Percentiles rank a stretch among this genome's conserved stretches.
Conservation (phyloP, 164 flowering plant species). For the Santalum album region DNA sequence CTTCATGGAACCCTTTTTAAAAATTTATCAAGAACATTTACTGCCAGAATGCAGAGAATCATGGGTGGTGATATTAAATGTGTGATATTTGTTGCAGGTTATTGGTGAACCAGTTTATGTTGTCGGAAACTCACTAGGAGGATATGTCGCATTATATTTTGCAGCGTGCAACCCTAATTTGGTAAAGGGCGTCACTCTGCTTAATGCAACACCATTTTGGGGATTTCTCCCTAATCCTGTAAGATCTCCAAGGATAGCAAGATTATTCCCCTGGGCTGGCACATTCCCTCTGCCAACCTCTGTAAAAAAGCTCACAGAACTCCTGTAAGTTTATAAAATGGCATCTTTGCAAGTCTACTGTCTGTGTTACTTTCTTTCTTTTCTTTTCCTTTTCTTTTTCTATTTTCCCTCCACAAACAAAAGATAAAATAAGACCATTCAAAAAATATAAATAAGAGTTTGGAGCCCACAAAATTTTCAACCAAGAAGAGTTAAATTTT, state of each 20-base stretch:
- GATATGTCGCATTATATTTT: constrained; percentile 82
- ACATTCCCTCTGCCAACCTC: constrained; percentile 78
- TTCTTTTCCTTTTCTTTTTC: too few relatives aligned
- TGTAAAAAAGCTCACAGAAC: constrained; percentile 55
- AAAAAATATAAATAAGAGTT: too few relatives aligned
- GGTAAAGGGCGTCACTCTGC: constrained; percentile 85
- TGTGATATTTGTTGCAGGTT: constrained; percentile 41
- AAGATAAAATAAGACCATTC: too few relatives aligned
- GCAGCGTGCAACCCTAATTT: constrained; percentile 77
- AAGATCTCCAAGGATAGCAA: constrained; percentile 68
- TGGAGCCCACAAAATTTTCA: too few relatives aligned
- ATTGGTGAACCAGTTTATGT: constrained; percentile 92
- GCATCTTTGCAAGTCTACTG: too few relatives aligned
- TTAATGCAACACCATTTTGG: constrained; percentile 98
- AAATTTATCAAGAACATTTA: too few relatives aligned
- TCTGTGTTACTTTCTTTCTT: too few relatives aligned
- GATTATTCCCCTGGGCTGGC: constrained; percentile 82
- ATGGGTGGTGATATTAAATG: too few relatives aligned
- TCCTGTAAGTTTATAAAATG: constrained; percentile 42
- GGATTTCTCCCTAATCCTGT: constrained; percentile 85
- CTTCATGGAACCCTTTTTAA: too few relatives aligned
- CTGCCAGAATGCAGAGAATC: too few relatives aligned
- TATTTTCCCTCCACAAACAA: too few relatives aligned
- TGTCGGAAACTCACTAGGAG: constrained; percentile 94
- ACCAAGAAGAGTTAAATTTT: too few relatives aligned